Conservation (phyloP, 2,329 filamentous ascomycete genomes). For the Talaromyces sp. region DNA sequence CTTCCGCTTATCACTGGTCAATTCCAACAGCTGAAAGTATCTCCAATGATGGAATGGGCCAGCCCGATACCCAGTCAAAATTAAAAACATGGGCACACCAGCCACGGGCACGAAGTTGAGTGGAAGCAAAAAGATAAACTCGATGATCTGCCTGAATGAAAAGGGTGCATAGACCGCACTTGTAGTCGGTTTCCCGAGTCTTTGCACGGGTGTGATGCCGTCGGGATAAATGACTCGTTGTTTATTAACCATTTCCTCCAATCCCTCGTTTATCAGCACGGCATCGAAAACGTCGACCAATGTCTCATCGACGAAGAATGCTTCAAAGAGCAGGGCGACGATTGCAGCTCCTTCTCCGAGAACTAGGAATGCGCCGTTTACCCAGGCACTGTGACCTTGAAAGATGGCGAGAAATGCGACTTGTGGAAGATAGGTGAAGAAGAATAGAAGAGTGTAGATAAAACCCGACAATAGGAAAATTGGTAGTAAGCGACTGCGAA, state of each 20-base stretch:
- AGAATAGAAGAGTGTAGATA: conserved; percentile 79
- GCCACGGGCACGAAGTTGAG: conserved; percentile 82
- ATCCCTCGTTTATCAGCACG: conserved; percentile 69
- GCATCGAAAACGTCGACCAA: conserved; percentile 81
- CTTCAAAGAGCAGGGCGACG: conserved; percentile 65
- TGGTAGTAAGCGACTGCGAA: conserved; percentile 71
- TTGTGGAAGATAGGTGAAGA: conserved; percentile 83
- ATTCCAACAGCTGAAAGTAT: conserved; percentile 75
- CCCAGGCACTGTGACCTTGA: conserved; percentile 79
- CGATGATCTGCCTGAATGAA: conserved; percentile 82
- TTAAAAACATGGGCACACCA: conserved; percentile 77
- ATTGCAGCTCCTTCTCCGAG: conserved; percentile 62
- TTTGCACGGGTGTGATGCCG: conserved; percentile 66
- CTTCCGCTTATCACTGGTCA: conserved; percentile 69
- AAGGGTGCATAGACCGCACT: conserved; percentile 80
- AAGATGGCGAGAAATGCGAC: conserved; percentile 86
- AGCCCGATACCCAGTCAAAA: conserved; percentile 79
- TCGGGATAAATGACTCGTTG: conserved; percentile 63
- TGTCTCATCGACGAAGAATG: conserved; percentile 74
- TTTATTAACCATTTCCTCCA: conserved; percentile 62
- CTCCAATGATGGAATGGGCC: conserved; percentile 88
- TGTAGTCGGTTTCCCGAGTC: conserved; percentile 74
- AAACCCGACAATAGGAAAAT: conserved; percentile 75
- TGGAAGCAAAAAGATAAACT: conserved; percentile 72
- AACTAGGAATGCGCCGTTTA: conserved; percentile 81